These are phyloP conservation scores for Ephemerocybe angulata DNA, from an alignment of 768 basidiomycete species.

Conservation along the genomic window DNA sequence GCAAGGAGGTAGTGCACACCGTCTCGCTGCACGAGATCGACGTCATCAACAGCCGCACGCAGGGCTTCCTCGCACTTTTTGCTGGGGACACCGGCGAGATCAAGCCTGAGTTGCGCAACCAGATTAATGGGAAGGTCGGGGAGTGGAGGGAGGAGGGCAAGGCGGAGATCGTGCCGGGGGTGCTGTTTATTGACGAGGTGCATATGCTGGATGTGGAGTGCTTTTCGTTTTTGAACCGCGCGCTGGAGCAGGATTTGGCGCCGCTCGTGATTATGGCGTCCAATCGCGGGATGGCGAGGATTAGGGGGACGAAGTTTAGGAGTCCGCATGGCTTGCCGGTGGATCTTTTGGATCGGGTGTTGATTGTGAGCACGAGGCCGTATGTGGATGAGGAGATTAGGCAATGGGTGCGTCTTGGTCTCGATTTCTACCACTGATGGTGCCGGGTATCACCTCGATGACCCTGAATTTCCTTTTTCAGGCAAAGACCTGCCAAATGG, in stretches of 20 bases:
- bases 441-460: no score
- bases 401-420: no score
- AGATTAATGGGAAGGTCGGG: slow-evolving; percentile 94
- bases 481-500: no score
- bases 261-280: slow-evolving; percentile 98
- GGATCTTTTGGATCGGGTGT: slow-evolving; percentile 89
- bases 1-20: slow-evolving; percentile 96
- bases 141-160: slow-evolving; percentile 99
- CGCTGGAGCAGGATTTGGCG: slow-evolving; percentile 88
- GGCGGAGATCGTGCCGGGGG: slow-evolving; percentile 95
- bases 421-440: no score
- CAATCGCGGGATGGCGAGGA: slow-evolving; percentile 91
- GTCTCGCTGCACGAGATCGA: slow-evolving; percentile 98
- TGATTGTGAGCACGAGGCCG: slow-evolving; percentile 91
- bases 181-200: slow-evolving; percentile 98
- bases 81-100: slow-evolving; percentile 98
- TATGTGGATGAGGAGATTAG: slow-evolving; percentile 81
- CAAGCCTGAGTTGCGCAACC: slow-evolving; percentile 92
- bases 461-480: no score
- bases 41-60: slow-evolving; percentile 97
- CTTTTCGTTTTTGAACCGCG: slow-evolving; percentile 97
- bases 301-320: slow-evolving; percentile 92
- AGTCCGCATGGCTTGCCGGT: slow-evolving; percentile 94
- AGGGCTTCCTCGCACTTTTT: slow-evolving; percentile 95
- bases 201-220: slow-evolving; percentile 99